Base-by-base conservation (phyloP, 164 flowering plant genomes). In the Pachysandra terminalis region DNA sequence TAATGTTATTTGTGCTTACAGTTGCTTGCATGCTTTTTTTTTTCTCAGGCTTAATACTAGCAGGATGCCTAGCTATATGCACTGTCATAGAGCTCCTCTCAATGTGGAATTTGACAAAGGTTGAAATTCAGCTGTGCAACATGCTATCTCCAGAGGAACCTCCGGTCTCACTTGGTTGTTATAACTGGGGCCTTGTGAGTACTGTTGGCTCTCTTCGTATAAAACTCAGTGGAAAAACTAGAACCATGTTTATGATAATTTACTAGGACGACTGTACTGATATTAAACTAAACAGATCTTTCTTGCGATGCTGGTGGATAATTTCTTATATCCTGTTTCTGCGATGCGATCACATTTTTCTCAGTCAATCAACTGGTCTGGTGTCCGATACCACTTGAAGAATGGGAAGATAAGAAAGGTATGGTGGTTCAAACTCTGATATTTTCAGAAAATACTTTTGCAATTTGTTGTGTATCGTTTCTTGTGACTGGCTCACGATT, bases 51-150 rank as follows among this genome's bases (percentile, higher is more conserved):
- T 79, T 91, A 83, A 24, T 60, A 56, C 79, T 91, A 23, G 88
- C 68, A 0, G 77, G 81, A 55, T 81, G 82, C 79, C 82, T 89
- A 45, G 87, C 88, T 19, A 23, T 71, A 35, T 86, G 90, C 78
- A 90, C 97, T 26, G 49, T 78, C 54, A 59, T 81, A 14, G 96
- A 91, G 74, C 89, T 95, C 55, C 75, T 90, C 66, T 87, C 97
- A 53, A 95, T 95, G 98, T 91, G 98, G 97, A 95, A 90, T 78
- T 81, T 95, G 81, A 95, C 98, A 13, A 87, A 91, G 77, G 74
- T 90, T 65, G 98, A 95, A 81, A 90, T 92, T 76, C 85, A 83
- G 21, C 83, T 92, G 10, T 95, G 97, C 94, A 95, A 95, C 81
- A 69, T 89, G 73, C 76, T 95, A 58, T 95, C 98, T 23, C 98